These are phyloP conservation scores for Ilyonectria sp. DNA, from an alignment of 2,329 filamentous ascomycete genomes.

Conservation along the genomic window DNA sequence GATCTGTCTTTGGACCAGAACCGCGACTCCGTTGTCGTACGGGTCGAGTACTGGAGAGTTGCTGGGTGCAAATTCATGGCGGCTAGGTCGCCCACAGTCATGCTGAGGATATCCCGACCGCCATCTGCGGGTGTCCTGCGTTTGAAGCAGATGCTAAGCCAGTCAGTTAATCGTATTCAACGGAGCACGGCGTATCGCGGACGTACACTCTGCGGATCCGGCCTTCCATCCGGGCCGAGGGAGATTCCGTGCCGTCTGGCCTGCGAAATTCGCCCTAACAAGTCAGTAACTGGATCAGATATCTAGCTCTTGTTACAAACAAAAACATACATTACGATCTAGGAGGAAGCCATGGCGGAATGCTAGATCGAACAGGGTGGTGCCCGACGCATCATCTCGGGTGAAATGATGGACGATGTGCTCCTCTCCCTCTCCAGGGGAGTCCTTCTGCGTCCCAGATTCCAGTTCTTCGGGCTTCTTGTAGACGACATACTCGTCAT, in stretches of 20 bases:
- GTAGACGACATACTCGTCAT: slow-evolving; percentile 58
- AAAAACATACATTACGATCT: slow-evolving; percentile 47
- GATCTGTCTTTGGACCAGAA: slow-evolving; percentile 58
- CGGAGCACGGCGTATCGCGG: background rate
- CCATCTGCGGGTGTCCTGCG: slow-evolving; percentile 51
- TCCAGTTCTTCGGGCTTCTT: slow-evolving; percentile 40
- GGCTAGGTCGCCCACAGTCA: slow-evolving; percentile 53
- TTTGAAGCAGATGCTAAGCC: slow-evolving; percentile 54
- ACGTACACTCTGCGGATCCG: slow-evolving; percentile 55
- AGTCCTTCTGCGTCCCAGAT: slow-evolving; percentile 18
- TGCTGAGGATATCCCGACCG: slow-evolving; percentile 54
- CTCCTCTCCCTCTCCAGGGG: slow-evolving; percentile 35
- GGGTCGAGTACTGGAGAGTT: slow-evolving; percentile 57
- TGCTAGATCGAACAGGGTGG: slow-evolving; percentile 51
- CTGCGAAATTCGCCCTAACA: slow-evolving; percentile 46
- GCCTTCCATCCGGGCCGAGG: slow-evolving; percentile 50
- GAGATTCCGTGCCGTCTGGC: slow-evolving; percentile 38
- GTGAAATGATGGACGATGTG: slow-evolving; percentile 54
- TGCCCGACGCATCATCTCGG: slow-evolving; percentile 51
- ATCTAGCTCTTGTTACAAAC: too few species aligned
- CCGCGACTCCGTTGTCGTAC: slow-evolving; percentile 57
- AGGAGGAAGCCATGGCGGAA: slow-evolving; percentile 51
- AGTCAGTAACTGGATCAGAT: background rate
- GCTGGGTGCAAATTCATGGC: slow-evolving; percentile 57
- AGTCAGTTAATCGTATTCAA: slow-evolving; percentile 18